Evolutionary conservation across 495 filamentous ascomycete genomes (phyloP).

Genomic region (Talaromyces wortmannii): DNA sequence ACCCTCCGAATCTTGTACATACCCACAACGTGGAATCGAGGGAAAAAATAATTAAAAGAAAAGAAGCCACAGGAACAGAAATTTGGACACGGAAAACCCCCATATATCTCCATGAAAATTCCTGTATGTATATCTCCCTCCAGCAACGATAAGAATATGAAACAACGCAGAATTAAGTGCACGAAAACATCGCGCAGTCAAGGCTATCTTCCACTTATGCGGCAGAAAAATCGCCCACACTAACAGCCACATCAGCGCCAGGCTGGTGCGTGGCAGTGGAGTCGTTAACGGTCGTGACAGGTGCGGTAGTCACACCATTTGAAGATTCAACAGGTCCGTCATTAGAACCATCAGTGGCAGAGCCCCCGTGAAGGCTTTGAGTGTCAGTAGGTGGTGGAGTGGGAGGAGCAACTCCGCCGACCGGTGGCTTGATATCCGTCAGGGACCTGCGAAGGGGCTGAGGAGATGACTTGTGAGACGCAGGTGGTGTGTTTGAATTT

Average conservation of each 20-base stretch:
- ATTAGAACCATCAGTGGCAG: conserved; percentile 10
- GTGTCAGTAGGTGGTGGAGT: conserved; percentile 38
- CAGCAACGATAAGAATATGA: conserved; percentile 6
- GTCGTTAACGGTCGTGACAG: not conserved
- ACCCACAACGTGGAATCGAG: not conserved
- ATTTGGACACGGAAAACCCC: conserved; percentile 9
- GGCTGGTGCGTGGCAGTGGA: conserved; percentile 2
- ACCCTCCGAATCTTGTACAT: not conserved
- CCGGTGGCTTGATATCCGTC: conserved; percentile 18
- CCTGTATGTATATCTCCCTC: conserved; percentile 33
- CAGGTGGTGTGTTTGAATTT: conserved; percentile 33
- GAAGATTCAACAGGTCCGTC: conserved; percentile 19
- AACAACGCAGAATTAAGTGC: conserved; percentile 2
- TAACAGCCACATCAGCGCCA: conserved; percentile 2
- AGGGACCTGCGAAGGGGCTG: conserved; percentile 32
- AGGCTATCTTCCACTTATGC: not conserved
- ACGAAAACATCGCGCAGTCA: not conserved
- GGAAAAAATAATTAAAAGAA: conserved; percentile 12
- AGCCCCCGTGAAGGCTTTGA: conserved; percentile 12
- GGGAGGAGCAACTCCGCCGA: conserved; percentile 32
- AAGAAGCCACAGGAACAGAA: conserved; percentile 12
- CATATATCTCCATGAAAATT: conserved; percentile 22
- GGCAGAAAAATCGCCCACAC: not conserved
- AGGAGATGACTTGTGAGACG: conserved; percentile 41
- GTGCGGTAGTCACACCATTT: conserved; percentile 20